Evolutionary conservation across 495 filamentous ascomycete species (phyloP).

Genomic region (Penicillium coffeae): DNA sequence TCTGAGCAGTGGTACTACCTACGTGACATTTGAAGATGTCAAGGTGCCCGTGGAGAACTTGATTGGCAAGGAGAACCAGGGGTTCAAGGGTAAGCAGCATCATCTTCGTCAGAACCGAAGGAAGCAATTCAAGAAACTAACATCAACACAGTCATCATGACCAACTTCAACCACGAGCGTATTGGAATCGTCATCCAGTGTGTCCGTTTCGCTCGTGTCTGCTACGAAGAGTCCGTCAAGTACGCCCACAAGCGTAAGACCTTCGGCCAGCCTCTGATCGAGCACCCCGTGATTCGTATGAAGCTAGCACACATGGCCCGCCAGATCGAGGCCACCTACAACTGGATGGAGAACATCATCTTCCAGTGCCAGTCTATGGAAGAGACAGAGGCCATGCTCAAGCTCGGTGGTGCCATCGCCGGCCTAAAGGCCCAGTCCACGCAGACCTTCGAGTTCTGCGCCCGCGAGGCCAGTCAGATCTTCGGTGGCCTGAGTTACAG

Average conservation of each 20-base stretch:
- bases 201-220: conserved; percentile 90
- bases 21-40: conserved; percentile 96
- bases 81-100: conserved; percentile 68
- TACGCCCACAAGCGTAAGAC: conserved; percentile 95
- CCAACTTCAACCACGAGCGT: conserved; percentile 99
- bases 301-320: conserved; percentile 98
- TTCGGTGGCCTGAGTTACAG: conserved; percentile 94
- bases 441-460: conserved; percentile 94
- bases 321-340: conserved; percentile 93
- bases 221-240: conserved; percentile 93
- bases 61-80: conserved; percentile 95
- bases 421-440: conserved; percentile 91
- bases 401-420: conserved; percentile 91
- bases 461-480: conserved; percentile 93
- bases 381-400: conserved; percentile 92
- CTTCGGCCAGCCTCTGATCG: conserved; percentile 92
- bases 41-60: conserved; percentile 98
- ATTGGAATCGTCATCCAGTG: conserved; percentile 98
- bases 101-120: background rate
- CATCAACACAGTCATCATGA: conserved; percentile 70
- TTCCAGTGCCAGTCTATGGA: conserved; percentile 91
- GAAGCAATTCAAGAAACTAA: conserved; percentile 2
- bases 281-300: conserved; percentile 95
- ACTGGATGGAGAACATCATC: conserved; percentile 95
- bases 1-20: conserved; percentile 90